Conservation (phyloP, 2,329 filamentous ascomycete genomes). For the Aphanocladium album region DNA sequence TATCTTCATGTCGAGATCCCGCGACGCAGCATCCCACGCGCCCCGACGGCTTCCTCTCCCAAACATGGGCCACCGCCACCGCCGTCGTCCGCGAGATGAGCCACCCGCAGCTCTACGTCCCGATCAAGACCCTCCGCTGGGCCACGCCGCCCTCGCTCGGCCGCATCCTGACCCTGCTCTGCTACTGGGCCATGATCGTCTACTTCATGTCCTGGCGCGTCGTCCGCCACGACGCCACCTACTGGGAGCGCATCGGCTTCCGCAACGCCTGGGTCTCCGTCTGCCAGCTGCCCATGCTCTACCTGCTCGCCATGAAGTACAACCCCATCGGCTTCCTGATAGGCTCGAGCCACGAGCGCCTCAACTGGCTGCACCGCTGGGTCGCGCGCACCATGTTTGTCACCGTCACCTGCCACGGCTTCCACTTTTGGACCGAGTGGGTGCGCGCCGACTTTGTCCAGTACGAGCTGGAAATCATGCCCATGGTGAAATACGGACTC, state of each 20-base stretch:
- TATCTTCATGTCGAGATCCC: conserved; percentile 39
- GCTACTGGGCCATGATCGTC: conserved; percentile 55
- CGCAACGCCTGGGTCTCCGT: conserved; percentile 63
- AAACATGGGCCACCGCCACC: conserved; percentile 54
- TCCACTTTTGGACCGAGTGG: conserved; percentile 64
- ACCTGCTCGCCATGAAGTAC: conserved; percentile 56
- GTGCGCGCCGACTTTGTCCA: conserved; percentile 53
- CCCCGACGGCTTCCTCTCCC: conserved; percentile 40
- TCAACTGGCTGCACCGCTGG: conserved; percentile 73
- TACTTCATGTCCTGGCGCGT: conserved; percentile 51
- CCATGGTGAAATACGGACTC: conserved; percentile 61
- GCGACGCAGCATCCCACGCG: conserved; percentile 47
- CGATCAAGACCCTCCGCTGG: conserved; percentile 45
- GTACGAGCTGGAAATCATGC: conserved; percentile 55
- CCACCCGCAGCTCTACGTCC: conserved; percentile 50
- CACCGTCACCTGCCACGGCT: conserved; percentile 64
- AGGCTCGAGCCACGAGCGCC: conserved; percentile 61
- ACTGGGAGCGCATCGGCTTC: conserved; percentile 61
- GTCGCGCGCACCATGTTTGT: conserved; percentile 64
- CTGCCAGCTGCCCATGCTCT: conserved; percentile 60
- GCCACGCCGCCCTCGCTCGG: conserved; percentile 54
- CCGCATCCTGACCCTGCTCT: conserved; percentile 46
- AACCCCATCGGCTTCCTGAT: conserved; percentile 55
- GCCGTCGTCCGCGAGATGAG: conserved; percentile 52
- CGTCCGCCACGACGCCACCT: conserved; percentile 48